Evolutionary conservation across 495 filamentous ascomycete species (phyloP), one percentile per base, ranked within the genome.

Genomic region (Penicillium coprophilum): DNA sequence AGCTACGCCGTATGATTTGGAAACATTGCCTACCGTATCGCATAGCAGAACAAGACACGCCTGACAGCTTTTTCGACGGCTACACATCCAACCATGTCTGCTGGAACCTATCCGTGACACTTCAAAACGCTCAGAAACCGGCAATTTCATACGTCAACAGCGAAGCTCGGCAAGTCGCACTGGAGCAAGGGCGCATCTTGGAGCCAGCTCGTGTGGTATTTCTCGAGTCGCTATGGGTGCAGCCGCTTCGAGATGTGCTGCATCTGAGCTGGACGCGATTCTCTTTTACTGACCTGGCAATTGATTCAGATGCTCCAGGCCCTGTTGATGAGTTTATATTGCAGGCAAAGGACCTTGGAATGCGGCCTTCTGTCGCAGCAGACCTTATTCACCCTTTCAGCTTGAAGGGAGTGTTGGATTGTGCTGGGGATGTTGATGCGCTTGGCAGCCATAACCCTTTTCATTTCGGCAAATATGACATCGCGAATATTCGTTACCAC

Each of bases 31-130:
- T 47, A 47, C 45, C 45, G 45, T 20, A 47, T 31, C 45, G 45
- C 20, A 47, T 47, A 20, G 45, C 45, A 47, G 45, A 47, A 47
- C 27, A 47, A 47, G 45, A 47, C 12, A 9, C 6, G 27, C 45
- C 44, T 31, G n/a, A 30, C 24, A 6, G n/a, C 27, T 19, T 47
- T 47, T 31, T 47, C n/a, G n/a, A 47, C 15, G 27, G 27, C 45
- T 11, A 19, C 24, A 2, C 30, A 19, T 31, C 27, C 12, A 31
- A 19, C 8, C 45, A 47, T 17, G 27, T 12, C 45, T 47, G 45
- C 27, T 2, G 2, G 1, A 20, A 19, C 9, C 45, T 1, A 19
- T n/a, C 15, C 6, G 19, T 19, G n/a, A 47, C 27, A 20, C 44
- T 1, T 7, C n/a, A 20, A 32, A 47, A 20, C 27, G 24, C 45